These are phyloP conservation scores for Singerocomus inundabilis DNA, from an alignment of 1,284 basidiomycete species.

Conservation along the genomic window DNA sequence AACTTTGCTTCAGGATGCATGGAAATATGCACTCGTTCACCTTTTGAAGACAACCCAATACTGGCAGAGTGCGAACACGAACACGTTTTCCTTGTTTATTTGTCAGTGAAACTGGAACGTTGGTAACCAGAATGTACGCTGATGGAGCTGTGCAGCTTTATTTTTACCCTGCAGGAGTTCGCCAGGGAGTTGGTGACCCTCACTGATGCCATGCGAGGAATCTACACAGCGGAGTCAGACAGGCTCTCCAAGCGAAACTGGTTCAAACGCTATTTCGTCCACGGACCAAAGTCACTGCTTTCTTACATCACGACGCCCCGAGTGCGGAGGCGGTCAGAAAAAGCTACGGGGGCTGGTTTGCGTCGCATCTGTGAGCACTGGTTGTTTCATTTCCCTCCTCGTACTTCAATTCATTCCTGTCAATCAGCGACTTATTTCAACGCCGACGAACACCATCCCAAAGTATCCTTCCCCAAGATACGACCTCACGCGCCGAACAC, in stretches of 20 bases:
- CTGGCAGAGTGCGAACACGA: constrained; percentile 53
- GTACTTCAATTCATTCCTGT: constrained; percentile 12
- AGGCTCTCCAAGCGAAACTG: constrained; percentile 40
- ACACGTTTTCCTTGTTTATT: constrained; percentile 84
- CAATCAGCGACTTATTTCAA: constrained; percentile 60
- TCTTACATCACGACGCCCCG: constrained; percentile 21
- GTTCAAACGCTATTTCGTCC: constrained; percentile 39
- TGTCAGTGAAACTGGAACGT: constrained; percentile 51
- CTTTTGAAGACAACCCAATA: constrained; percentile 37
- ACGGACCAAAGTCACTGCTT: constrained; percentile 25
- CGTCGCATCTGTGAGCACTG: constrained; percentile 43
- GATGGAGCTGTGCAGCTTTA: constrained; percentile 57
- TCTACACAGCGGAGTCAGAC: constrained; percentile 61
- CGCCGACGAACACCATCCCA: constrained; percentile 49
- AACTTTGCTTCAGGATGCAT: constrained; percentile 40
- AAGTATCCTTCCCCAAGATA: constrained; percentile 80
- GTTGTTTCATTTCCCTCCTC: not conserved
- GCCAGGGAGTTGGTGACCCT: constrained; percentile 78
- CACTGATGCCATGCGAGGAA: constrained; percentile 76
- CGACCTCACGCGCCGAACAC: constrained; percentile 82
- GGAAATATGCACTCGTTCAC: constrained; percentile 33
- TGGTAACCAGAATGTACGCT: constrained; percentile 1
- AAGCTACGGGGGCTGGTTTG: constrained; percentile 18
- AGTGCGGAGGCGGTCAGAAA: constrained; percentile 15
- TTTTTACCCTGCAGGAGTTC: constrained; percentile 93